phyloP scores from a whole-genome alignment of 345 rosid genomes.

The Angophora floribunda region DNA sequence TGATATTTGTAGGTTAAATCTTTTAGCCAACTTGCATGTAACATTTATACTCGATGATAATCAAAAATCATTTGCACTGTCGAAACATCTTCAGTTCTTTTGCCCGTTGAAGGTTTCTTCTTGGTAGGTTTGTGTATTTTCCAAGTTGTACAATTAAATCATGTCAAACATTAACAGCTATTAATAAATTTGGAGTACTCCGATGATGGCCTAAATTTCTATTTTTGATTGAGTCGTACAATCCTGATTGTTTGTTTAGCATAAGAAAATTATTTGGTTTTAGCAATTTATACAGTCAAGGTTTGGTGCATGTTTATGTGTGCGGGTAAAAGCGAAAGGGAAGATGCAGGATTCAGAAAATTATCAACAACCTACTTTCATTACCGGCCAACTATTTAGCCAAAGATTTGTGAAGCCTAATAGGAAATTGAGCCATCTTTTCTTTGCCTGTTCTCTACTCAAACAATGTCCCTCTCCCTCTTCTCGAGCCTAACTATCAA shows the following conservation, averaged over 20 bases:
- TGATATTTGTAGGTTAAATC: neutral
- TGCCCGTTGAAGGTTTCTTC: neutral
- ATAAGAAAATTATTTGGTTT: neutral
- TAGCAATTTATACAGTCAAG: neutral
- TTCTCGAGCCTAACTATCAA: neutral
- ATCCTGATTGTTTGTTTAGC: neutral
- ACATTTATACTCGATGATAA: neutral
- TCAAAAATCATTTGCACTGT: neutral
- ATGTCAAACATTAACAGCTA: neutral
- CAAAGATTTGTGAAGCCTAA: neutral
- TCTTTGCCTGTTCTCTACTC: neutral
- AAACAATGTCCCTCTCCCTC: neutral
- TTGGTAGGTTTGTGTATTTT: neutral
- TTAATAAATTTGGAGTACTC: neutral
- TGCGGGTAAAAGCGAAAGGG: neutral
- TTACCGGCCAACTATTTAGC: neutral
- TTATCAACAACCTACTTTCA: neutral
- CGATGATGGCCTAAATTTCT: neutral
- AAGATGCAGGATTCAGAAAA: neutral
- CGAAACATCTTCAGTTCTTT: neutral
- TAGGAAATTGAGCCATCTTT: neutral
- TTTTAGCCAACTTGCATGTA: neutral
- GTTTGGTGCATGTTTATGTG: neutral
- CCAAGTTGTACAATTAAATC: neutral
- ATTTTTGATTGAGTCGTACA: neutral